Evolutionary conservation across 1,284 basidiomycete genomes (phyloP).

Genomic region (Athelia psychrophila): DNA sequence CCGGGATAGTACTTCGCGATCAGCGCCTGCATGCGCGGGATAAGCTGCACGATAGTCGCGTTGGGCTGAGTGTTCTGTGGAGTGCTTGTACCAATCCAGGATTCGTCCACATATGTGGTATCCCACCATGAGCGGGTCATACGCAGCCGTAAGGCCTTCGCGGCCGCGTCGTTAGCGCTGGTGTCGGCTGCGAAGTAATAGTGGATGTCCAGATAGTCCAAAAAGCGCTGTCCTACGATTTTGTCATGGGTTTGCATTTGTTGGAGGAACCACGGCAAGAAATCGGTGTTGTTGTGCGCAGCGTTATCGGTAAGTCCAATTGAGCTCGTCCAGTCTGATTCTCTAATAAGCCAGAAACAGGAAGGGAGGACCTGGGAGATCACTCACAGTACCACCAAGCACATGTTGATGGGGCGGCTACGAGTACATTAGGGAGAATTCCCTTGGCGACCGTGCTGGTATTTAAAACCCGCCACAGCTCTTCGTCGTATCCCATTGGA

Average conservation of each 20-base stretch:
- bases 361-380: not conserved
- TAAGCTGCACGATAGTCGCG: constrained; percentile 36
- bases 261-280: constrained; percentile 49
- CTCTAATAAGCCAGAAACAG: constrained; percentile 8
- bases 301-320: constrained; percentile 45
- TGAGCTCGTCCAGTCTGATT: constrained; percentile 42
- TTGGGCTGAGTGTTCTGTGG: constrained; percentile 44
- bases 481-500: constrained; percentile 45
- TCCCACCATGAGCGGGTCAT: constrained; percentile 49
- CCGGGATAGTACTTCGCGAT: constrained; percentile 46
- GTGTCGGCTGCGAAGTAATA: constrained; percentile 50
- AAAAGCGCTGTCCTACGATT: constrained; percentile 33
- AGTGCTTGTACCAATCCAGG: constrained; percentile 40
- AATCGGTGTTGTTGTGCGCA: constrained; percentile 47
- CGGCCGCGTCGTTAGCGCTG: constrained; percentile 46
- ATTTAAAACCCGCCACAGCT: constrained; percentile 40
- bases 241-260: constrained; percentile 39
- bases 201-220: constrained; percentile 52
- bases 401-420: constrained; percentile 47
- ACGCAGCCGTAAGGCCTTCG: constrained; percentile 44
- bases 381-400: constrained; percentile 51
- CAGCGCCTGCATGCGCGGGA: constrained; percentile 45
- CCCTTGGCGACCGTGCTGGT: constrained; percentile 39
- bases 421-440: constrained; percentile 37
- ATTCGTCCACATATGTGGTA: constrained; percentile 47